phyloP scores from a whole-genome alignment of 169 alveolate species.

The Babesia divergens region DNA sequence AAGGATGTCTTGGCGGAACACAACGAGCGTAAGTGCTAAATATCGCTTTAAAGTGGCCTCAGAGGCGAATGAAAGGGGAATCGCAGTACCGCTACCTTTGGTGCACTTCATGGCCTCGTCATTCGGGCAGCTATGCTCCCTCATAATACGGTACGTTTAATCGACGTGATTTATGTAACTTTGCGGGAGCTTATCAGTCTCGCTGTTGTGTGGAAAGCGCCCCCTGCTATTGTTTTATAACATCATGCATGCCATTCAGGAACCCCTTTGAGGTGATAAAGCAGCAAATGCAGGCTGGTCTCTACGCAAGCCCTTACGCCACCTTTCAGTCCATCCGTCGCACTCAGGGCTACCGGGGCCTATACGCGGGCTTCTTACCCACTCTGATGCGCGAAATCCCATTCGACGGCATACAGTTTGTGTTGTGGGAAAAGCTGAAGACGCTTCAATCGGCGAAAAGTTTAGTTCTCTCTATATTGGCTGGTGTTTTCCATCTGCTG shows the following conservation, averaged over 20 bases:
- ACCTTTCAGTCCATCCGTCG: conserved; percentile 72
- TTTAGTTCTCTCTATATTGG: not conserved
- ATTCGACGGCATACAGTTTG: conserved; percentile 85
- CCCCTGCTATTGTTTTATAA: not conserved
- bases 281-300: conserved; percentile 86
- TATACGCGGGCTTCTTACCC: conserved; percentile 82
- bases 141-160: conserved; percentile 39
- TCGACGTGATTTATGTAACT: not conserved
- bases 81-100: conserved; percentile 40
- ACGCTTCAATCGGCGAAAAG: conserved; percentile 44
- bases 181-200: not conserved
- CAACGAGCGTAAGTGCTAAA: not conserved
- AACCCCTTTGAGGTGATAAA: conserved; percentile 90
- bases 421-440: conserved; percentile 83
- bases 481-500: not conserved
- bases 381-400: conserved; percentile 88
- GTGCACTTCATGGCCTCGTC: conserved; percentile 55
- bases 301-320: conserved; percentile 64
- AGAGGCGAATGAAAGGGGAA: not conserved
- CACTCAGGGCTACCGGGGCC: conserved; percentile 78
- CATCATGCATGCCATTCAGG: conserved; percentile 50
- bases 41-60: not conserved
- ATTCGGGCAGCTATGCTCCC: conserved; percentile 45
- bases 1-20: conserved; percentile 55
- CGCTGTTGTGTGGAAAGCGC: not conserved